phyloP scores from a whole-genome alignment of 2,329 filamentous ascomycete genomes.

The Seiridium unicorne region DNA sequence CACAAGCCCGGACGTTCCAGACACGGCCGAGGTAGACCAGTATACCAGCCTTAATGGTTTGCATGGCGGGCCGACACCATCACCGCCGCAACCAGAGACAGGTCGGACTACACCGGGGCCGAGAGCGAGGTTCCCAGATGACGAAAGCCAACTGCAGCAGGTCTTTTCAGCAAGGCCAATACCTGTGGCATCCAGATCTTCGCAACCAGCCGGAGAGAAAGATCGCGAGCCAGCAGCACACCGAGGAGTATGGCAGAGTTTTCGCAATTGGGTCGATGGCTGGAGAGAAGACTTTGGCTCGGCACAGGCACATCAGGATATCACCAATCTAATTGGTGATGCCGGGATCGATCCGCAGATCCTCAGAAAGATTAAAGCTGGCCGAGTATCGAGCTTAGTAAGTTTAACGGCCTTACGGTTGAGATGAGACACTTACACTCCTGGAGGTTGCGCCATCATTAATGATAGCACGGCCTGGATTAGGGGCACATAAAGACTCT shows the following conservation, averaged over 20 bases:
- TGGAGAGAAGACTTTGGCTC: constrained; percentile 10
- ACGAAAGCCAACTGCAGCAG: neutral
- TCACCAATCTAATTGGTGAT: constrained; percentile 12
- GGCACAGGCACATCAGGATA: constrained; percentile 9
- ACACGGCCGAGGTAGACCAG: neutral
- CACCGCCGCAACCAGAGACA: neutral
- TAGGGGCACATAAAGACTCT: constrained; percentile 7
- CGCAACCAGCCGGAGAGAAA: constrained; percentile 5
- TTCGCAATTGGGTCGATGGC: constrained; percentile 5
- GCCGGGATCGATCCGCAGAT: constrained; percentile 12
- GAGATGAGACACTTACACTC: neutral
- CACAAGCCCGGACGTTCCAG: constrained; percentile 1
- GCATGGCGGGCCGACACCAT: neutral
- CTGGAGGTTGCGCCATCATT: constrained; percentile 4
- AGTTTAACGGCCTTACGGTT: neutral
- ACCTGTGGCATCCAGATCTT: neutral
- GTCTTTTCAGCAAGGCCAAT: neutral
- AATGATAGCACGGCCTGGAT: constrained; percentile 11
- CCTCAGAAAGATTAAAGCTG: constrained; percentile 8
- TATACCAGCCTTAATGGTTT: neutral
- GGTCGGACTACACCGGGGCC: neutral
- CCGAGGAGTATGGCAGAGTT: constrained; percentile 10
- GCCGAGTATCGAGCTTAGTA: constrained; percentile 5
- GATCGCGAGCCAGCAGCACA: constrained; percentile 10
- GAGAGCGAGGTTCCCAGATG: constrained; percentile 4